Percentiles rank a stretch among this genome's conserved stretches.
Evolutionary conservation across 163 green algal genomes (phyloP).

Genomic region (Scenedesmus sp.): DNA sequence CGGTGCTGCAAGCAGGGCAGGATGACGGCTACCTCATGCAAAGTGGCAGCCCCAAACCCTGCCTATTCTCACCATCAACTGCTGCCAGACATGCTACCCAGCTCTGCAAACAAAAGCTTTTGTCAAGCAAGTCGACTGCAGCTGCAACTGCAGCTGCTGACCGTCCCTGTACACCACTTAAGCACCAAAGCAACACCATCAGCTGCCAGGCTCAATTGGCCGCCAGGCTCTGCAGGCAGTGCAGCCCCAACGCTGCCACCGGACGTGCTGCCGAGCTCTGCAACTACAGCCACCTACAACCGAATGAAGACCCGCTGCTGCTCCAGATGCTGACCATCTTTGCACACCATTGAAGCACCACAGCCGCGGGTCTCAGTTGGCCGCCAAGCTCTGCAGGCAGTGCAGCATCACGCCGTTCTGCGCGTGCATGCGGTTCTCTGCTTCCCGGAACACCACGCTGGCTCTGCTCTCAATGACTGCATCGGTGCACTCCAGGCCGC

Average conservation of each 20-base stretch:
- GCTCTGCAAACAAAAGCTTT: too few species aligned
- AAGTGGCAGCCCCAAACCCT: too few species aligned
- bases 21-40: too few species aligned
- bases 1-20: too few species aligned
- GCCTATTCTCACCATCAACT: too few species aligned
- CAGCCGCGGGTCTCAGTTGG: background rate
- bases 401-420: constrained; percentile 98
- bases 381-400: constrained; percentile 54
- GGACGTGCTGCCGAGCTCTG: constrained; percentile 81
- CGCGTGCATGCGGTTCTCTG: constrained; percentile 99
- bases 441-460: constrained; percentile 85
- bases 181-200: background rate
- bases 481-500: constrained; percentile 95
- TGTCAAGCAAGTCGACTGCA: too few species aligned
- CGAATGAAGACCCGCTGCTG: too few species aligned
- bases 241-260: constrained; percentile 84
- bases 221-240: constrained; percentile 63
- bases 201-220: background rate
- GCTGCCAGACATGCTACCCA: too few species aligned
- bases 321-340: too few species aligned
- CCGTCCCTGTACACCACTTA: too few species aligned
- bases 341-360: too few species aligned
- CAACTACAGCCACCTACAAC: background rate
- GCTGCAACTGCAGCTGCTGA: background rate
- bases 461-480: constrained; percentile 93